Evolutionary conservation across 805 yeast genomes (phyloP).

Genomic region (Lachancea lanzarotensis): DNA sequence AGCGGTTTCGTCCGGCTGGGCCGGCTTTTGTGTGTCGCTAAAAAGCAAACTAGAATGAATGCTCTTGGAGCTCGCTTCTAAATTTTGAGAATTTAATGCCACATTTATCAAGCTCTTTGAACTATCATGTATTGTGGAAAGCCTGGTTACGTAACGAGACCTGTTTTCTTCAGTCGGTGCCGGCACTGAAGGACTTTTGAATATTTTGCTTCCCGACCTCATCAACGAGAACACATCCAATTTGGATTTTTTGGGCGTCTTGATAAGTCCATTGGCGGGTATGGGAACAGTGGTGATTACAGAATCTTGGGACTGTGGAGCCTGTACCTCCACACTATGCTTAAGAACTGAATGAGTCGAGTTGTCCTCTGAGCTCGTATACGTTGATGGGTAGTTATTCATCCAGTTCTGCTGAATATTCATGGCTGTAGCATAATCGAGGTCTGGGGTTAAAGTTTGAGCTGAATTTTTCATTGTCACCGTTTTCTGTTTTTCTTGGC

Average conservation of each 20-base stretch:
- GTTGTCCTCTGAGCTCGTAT: slow-evolving; percentile 13
- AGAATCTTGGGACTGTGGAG: neutral
- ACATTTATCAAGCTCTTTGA: slow-evolving; percentile 21
- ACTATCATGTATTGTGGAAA: slow-evolving; percentile 29
- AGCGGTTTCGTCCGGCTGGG: slow-evolving; percentile 7
- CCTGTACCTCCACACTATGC: slow-evolving; percentile 11
- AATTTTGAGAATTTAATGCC: slow-evolving; percentile 5
- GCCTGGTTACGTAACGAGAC: slow-evolving; percentile 21
- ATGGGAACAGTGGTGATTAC: too few relatives aligned
- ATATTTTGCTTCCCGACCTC: neutral
- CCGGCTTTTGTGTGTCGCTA: neutral
- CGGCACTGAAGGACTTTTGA: neutral
- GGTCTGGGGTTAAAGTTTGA: slow-evolving; percentile 30
- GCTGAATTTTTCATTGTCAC: slow-evolving; percentile 29
- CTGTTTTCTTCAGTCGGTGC: slow-evolving; percentile 1
- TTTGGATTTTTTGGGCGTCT: slow-evolving; percentile 5
- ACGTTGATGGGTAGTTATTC: slow-evolving; percentile 10
- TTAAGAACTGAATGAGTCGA: slow-evolving; percentile 26
- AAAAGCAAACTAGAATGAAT: slow-evolving; percentile 1
- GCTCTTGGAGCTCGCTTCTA: slow-evolving; percentile 8
- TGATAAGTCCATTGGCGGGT: neutral
- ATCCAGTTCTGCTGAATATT: slow-evolving; percentile 9
- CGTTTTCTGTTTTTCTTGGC: slow-evolving; percentile 10
- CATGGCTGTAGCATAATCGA: slow-evolving; percentile 13
- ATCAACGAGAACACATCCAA: slow-evolving; percentile 1